Base-by-base conservation (phyloP, 345 rosid genomes). In the Kandelia obovata region DNA sequence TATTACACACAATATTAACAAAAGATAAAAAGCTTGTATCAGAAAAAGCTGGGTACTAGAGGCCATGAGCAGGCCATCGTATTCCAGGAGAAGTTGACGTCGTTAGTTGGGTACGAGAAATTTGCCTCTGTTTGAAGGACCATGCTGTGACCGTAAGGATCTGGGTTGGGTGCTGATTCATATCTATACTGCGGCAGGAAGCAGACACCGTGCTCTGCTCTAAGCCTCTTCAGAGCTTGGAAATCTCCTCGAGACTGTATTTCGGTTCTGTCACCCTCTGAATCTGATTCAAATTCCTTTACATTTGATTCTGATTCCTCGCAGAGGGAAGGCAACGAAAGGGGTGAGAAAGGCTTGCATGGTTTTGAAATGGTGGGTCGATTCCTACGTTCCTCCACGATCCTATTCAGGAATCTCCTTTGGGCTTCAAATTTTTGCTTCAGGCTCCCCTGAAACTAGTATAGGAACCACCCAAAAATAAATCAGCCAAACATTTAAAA, bases 371-470 rank as follows among this genome's bases (percentile, higher is more conserved):
- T 32, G 49, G 59, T 19, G 15, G 68, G 23, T 49, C 64, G 65
- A 62, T 66, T 76, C 46, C 62, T 72, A 5, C 72, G 72, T 49
- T 78, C 83, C 2, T 78, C 82, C 20, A 71, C 66, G 23, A 78
- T 61, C 77, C 83, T 81, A 39, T 79, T 85, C 0, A 83, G 71
- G 82, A 72, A 89, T 75, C 86, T 82, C 58, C 46, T 66, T 66
- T 89, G 95, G 2, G 91, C 85, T 76, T 86, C 87, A 4, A 82
- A 73, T 71, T 85, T 89, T 10, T 67, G 74, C 82, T 77, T 86
- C 74, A 89, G 68, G 60, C 77, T 82, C 75, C 76, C 76, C 57
- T 80, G 88, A 34, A 81, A 85, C 94, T 81, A 67, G 16, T 47
- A 32, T 16, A 21, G 6, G 26, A 52, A 53, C 4, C 32, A 58